Conservation (phyloP, 345 rosid genomes). For the Mercurialis annua region DNA sequence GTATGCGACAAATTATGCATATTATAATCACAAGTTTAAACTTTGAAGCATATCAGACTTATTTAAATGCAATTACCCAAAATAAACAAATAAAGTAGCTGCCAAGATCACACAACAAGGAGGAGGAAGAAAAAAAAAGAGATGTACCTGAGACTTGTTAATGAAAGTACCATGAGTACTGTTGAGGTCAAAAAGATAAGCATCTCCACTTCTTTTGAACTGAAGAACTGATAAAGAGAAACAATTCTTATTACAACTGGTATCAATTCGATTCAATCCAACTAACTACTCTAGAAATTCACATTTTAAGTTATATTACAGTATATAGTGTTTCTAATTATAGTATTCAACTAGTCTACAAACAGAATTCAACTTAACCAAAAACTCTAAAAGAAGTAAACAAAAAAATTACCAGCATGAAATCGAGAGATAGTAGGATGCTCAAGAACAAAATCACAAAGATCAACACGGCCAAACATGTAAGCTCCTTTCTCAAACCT, state of each 20-base stretch:
- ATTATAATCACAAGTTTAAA: not conserved
- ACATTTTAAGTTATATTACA: no score
- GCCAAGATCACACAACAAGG: not conserved
- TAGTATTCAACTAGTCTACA: not conserved
- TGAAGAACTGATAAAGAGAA: slow-evolving; percentile 60
- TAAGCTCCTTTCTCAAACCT: slow-evolving; percentile 88
- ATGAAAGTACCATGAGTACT: slow-evolving; percentile 81
- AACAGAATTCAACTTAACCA: not conserved
- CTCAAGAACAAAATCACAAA: slow-evolving; percentile 85
- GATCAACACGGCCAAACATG: slow-evolving; percentile 86
- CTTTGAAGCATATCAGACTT: not conserved
- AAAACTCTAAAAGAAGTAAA: not conserved
- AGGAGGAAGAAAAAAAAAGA: not conserved
- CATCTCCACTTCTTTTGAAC: slow-evolving; percentile 74
- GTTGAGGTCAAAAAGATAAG: slow-evolving; percentile 77
- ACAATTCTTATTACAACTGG: no score
- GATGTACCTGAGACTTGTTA: slow-evolving; percentile 73
- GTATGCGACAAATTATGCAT: not conserved
- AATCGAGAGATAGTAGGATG: slow-evolving; percentile 91
- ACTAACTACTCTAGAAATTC: not conserved
- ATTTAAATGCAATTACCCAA: not conserved
- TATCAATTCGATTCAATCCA: no score
- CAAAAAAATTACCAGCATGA: slow-evolving; percentile 65
- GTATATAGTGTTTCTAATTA: no score
- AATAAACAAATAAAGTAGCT: no score